Conservation (phyloP, 768 basidiomycete species). For the Lactarius deliciosus region DNA sequence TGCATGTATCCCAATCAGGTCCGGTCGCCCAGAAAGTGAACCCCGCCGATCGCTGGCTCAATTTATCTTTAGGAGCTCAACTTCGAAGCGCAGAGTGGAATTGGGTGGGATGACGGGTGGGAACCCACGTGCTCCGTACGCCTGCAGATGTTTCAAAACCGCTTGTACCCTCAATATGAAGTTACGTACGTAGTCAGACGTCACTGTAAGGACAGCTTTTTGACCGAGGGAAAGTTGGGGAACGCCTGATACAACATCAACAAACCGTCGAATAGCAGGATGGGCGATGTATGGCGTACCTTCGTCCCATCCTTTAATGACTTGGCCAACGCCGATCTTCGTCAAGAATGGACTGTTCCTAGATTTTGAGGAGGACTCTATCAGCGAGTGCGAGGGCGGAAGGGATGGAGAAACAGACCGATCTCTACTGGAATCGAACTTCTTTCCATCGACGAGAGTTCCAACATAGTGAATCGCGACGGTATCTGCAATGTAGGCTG, state of each 20-base stretch:
- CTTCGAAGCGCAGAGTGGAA: conserved; percentile 74
- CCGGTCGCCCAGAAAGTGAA: conserved; percentile 20
- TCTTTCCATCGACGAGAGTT: conserved; percentile 57
- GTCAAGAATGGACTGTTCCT: conserved; percentile 65
- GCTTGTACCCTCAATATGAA: conserved; percentile 21
- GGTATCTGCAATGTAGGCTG: conserved; percentile 46
- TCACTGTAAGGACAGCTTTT: conserved; percentile 64
- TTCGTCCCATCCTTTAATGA: conserved; percentile 91
- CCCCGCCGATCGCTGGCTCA: conserved; percentile 30
- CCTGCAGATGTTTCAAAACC: conserved; percentile 42
- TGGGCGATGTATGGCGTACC: conserved; percentile 45
- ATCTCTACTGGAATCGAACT: conserved; percentile 76
- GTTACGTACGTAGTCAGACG: conserved; percentile 74
- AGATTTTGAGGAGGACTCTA: conserved; percentile 17
- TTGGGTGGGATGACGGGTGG: conserved; percentile 79
- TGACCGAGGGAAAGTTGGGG: conserved; percentile 72
- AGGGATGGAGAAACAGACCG: conserved; percentile 48
- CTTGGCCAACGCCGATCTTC: conserved; percentile 73
- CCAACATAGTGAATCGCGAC: conserved; percentile 83
- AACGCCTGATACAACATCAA: conserved; percentile 51
- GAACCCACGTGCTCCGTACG: conserved; percentile 72
- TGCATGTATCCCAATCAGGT: conserved; percentile 25
- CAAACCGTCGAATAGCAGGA: not conserved
- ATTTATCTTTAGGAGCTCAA: conserved; percentile 76
- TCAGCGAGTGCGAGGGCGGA: conserved; percentile 13